Evolutionary conservation across 495 filamentous ascomycete genomes (phyloP), one percentile per base, ranked within the genome.

Genomic region (Penicillium cosmopolitanum): DNA sequence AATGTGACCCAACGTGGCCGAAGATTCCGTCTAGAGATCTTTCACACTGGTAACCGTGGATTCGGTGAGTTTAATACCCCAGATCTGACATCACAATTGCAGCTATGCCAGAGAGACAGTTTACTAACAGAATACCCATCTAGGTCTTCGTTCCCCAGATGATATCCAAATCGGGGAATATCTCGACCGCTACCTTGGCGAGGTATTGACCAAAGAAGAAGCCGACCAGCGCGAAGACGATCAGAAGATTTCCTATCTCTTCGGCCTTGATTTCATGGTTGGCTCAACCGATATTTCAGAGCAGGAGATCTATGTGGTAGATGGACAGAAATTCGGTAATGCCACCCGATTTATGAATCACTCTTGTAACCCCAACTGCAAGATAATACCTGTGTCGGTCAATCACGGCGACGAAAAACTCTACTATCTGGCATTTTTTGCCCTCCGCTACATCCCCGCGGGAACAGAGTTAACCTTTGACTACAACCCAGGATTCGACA

Each of bases 391-490:
- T 0, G 90, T 95, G 0, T 90, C 85, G 16, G 90, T 92, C 61
- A 51, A 61, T 7, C 87, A 90, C 48, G 82, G 84, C 4, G 91
- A 96, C 58, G 80, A 84, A 28, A 79, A 82, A 13, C 77, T 97
- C 11, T 96, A 97, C 66, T 89, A 97, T 57, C 75, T 98, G 3
- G 93, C 92, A 0, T 87, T 97, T 60, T 98, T 98, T 61, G 89
- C 94, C 0, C 74, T 85, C 7, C 68, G 80, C 9, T 85, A 90
- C 35, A 92, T 98, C 28, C 74, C 79, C 0, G 79, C 84, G 2
- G 80, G 79, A 3, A 87, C 85, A 6, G 93, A 98, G 67, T 64
- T 98, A 11, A 96, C 90, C 0, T 97, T 98, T 55, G 91, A 96
- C 64, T 98, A 98, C 62, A 82, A 85, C 36, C 76, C 77, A 10